A percentile compares a stretch with the other conserved stretches of the same genome.
phyloP scores from a whole-genome alignment of 1,284 basidiomycete genomes.

The Ganoderma resinaceum region DNA sequence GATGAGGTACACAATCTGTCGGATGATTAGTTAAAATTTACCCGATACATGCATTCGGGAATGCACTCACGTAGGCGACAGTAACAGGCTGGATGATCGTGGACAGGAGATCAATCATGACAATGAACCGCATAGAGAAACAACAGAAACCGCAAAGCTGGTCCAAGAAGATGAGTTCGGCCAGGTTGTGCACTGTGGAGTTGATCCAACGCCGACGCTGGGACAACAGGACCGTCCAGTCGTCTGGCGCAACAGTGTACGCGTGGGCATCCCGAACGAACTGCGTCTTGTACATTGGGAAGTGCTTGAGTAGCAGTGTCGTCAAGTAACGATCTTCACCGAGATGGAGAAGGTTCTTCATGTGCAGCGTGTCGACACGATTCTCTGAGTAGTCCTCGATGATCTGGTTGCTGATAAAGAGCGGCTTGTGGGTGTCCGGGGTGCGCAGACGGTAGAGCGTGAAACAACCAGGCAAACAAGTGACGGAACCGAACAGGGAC shows the following conservation, averaged over 20 bases:
- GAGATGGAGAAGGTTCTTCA: constrained; percentile 96
- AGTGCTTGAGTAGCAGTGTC: constrained; percentile 94
- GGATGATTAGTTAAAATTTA: constrained; percentile 25
- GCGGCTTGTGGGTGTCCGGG: constrained; percentile 90
- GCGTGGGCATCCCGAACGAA: constrained; percentile 95
- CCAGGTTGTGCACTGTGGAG: constrained; percentile 97
- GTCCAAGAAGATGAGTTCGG: constrained; percentile 91
- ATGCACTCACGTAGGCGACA: constrained; percentile 84
- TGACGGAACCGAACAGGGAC: constrained; percentile 95
- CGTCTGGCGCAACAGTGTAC: constrained; percentile 90
- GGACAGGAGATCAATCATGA: constrained; percentile 93
- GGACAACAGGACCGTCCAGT: constrained; percentile 94
- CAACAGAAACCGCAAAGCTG: constrained; percentile 97
- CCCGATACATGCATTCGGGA: not conserved
- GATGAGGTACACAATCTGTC: constrained; percentile 86
- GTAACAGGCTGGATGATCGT: constrained; percentile 92
- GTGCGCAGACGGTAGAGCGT: constrained; percentile 93
- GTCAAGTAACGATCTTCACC: constrained; percentile 99
- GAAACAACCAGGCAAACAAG: constrained; percentile 98
- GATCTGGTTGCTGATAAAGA: constrained; percentile 89
- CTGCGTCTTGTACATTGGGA: constrained; percentile 92
- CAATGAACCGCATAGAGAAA: constrained; percentile 99
- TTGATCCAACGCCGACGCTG: constrained; percentile 99
- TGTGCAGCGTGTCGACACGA: constrained; percentile 95
- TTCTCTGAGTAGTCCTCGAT: constrained; percentile 96